Percentiles rank a stretch among this genome's conserved stretches.
phyloP scores from a whole-genome alignment of 2,329 filamentous ascomycete genomes.

The Zymoseptoria pseudotritici region DNA sequence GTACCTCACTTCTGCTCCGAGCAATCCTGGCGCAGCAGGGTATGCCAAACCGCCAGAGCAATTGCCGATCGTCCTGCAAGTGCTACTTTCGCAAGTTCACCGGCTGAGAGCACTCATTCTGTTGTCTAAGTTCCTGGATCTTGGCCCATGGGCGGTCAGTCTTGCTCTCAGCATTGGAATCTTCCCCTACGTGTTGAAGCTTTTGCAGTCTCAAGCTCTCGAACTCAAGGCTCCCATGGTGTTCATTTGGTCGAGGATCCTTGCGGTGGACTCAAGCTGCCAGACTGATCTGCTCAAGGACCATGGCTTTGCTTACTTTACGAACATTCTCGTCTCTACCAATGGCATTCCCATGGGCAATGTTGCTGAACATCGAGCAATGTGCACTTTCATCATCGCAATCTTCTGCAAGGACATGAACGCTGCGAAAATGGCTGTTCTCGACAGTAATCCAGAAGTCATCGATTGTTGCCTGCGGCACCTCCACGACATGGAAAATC shows the following conservation, averaged over 20 bases:
- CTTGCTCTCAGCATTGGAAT: constrained; percentile 95
- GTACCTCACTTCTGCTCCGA: constrained; percentile 87
- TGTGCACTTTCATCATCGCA: constrained; percentile 96
- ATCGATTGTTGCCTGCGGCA: constrained; percentile 82
- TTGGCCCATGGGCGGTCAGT: constrained; percentile 98
- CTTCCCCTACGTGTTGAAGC: constrained; percentile 96
- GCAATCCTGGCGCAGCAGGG: constrained; percentile 73
- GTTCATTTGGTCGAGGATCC: constrained; percentile 94
- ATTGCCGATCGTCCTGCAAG: constrained; percentile 90
- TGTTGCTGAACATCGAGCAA: constrained; percentile 88
- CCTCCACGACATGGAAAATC: constrained; percentile 77
- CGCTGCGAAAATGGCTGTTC: constrained; percentile 84
- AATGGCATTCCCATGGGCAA: constrained; percentile 71
- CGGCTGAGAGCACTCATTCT: constrained; percentile 83
- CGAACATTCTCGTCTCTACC: constrained; percentile 76
- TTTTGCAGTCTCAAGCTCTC: constrained; percentile 87
- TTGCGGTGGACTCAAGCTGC: constrained; percentile 90
- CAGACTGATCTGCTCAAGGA: constrained; percentile 93
- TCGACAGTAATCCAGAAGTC: constrained; percentile 78
- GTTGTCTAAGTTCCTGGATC: constrained; percentile 84
- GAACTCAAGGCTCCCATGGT: constrained; percentile 98
- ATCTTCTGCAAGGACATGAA: constrained; percentile 96
- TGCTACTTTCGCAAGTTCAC: constrained; percentile 91
- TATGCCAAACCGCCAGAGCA: constrained; percentile 66
- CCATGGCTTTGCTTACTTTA: constrained; percentile 95